Conservation (phyloP, 495 filamentous ascomycete genomes). For the Daldinia decipiens region DNA sequence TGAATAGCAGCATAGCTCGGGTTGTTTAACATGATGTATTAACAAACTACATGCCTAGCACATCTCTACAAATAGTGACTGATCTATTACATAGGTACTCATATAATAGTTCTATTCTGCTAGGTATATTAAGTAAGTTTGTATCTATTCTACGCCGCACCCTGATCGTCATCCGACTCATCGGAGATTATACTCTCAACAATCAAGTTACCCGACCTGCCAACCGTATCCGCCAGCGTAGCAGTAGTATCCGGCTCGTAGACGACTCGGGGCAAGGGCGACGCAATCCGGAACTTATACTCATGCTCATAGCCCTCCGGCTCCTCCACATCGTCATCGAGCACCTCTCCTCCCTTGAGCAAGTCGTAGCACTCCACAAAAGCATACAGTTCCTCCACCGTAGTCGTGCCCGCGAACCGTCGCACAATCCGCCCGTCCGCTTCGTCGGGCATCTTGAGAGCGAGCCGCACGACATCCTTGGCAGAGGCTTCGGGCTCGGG, state of each 20-base stretch:
- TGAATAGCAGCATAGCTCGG: neutral
- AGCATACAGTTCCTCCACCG: conserved; percentile 90
- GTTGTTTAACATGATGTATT: neutral
- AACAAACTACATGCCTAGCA: neutral
- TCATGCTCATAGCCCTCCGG: conserved; percentile 78
- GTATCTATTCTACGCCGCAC: conserved; percentile 2
- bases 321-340: conserved; percentile 38
- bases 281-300: conserved; percentile 83
- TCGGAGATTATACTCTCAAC: conserved; percentile 69
- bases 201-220: conserved; percentile 86
- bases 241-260: conserved; percentile 72
- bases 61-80: neutral
- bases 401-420: conserved; percentile 69
- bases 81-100: neutral
- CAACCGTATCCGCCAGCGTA: conserved; percentile 75
- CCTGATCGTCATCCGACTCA: conserved; percentile 38
- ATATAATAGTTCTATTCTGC: conserved; percentile 11
- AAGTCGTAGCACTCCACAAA: conserved; percentile 93
- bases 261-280: conserved; percentile 81
- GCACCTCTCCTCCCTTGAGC: conserved; percentile 54
- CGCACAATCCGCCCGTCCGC: conserved; percentile 71
- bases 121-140: neutral
- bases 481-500: conserved; percentile 72
- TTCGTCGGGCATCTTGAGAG: conserved; percentile 77
- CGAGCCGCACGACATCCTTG: conserved; percentile 81